Base-by-base conservation (phyloP, 2,329 filamentous ascomycete species). In the Fusarium poae region DNA sequence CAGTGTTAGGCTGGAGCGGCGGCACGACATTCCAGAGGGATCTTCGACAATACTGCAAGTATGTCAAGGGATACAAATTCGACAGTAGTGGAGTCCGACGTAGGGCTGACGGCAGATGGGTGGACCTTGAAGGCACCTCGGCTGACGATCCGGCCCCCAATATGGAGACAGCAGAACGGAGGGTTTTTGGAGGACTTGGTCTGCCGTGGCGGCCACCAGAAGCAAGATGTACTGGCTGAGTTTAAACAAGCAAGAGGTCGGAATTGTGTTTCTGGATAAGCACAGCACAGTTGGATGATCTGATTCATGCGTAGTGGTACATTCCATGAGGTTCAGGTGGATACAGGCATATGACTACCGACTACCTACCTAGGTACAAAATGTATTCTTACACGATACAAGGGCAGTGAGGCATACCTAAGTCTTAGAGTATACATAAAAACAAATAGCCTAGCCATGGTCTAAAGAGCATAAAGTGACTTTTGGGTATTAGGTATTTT, bases 11-110 rank as follows among this genome's bases (percentile, higher is more conserved):
- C 3, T 98, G 95, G 96, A 91, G 88, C 18, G 92, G 94, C 1
- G 95, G 90, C 2, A 97, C 91, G 0, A 97, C 94, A 0, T 98
- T 97, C 71, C 89, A 97, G 81, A 84, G 95, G 25, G 96, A 98
- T 77, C 77, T 98, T 55, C 84, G 95, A 40, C 83, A 90, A 34
- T 97, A 95, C 79, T 93, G 91, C 64, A 94, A 92, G 78, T 85
- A 89, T 37, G 83, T 86, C 59, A 89, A 87, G 72, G 83, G 83
- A 0, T 90, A 93, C 84, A 97, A 96, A 77, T 98, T 98, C 76
- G 94, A 97, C 76, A 96, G 92, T 67, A 97, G 92, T 74, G 96
- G 96, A 0, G 87, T 97, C 13, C 85, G 94, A 44, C 89, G 88
- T 73, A 84, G 90, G 11, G 78, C 74, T 11, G 88, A 89, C 55